phyloP scores from a whole-genome alignment of 345 rosid genomes.

The Pugionium cornutum region DNA sequence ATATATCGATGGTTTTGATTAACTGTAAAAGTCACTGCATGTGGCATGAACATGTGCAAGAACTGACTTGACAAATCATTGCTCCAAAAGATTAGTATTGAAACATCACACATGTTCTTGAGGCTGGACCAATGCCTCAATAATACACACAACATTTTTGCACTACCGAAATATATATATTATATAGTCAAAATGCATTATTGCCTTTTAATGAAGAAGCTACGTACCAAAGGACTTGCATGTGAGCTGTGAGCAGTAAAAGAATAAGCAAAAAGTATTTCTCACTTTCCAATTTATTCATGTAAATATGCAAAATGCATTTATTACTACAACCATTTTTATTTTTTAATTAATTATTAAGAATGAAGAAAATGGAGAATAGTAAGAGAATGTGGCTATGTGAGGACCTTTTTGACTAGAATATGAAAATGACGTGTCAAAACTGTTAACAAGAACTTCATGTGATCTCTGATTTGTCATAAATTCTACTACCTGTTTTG shows the following conservation, averaged over 20 bases:
- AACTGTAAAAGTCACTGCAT: constrained; percentile 35
- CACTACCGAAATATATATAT: background rate
- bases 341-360: background rate
- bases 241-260: constrained; percentile 4
- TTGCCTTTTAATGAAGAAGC: constrained; percentile 27
- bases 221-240: constrained; percentile 13
- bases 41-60: constrained; percentile 38
- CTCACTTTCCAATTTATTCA: background rate
- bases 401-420: constrained; percentile 30
- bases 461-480: constrained; percentile 35
- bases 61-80: constrained; percentile 32
- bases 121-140: constrained; percentile 37
- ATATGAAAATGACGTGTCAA: constrained; percentile 26
- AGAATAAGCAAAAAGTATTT: constrained; percentile 17
- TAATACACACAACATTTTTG: constrained; percentile 22
- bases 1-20: background rate
- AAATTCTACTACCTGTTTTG: constrained; percentile 23
- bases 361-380: background rate
- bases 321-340: background rate
- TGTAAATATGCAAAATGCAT: background rate
- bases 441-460: constrained; percentile 28
- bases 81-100: constrained; percentile 19
- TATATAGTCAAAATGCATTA: constrained; percentile 23
- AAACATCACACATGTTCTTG: constrained; percentile 36
- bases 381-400: constrained; percentile 25